Evolutionary conservation across 441 rosid species (phyloP), one percentile per base, ranked within the genome.

Genomic region (Erodium trifolium): DNA sequence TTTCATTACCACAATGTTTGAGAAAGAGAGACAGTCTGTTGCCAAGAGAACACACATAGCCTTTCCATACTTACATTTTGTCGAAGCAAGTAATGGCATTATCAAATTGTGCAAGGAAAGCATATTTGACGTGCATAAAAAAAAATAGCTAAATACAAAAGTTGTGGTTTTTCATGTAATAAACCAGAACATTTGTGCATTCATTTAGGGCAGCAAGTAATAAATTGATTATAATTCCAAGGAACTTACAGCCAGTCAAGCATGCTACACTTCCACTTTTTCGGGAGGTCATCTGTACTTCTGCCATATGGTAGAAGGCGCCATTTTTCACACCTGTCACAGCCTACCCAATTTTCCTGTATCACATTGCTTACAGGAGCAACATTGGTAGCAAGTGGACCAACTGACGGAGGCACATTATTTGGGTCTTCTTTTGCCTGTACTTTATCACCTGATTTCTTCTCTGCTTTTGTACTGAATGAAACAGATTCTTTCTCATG

Each of bases 241-340:
- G 3, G 75, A 72, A 85, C 96, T 90, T 87, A 90, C 92, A 90
- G 87, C 97, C 97, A 90, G 27, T 78, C 78, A 43, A 82, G 83
- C 97, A 90, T 90, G 77, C 89, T 77, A 80, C 97, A 90, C 63
- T 74, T 41, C 94, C 97, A 90, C 81, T 82, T 83, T 2, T 84
- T 83, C 60, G 97, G 92, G 65, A 90, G 88, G 60, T 81, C 77
- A 17, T 84, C 82, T 12, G 84, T 75, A 43, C 29, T 80, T 76
- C 65, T 68, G 65, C 80, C 86, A 70, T 23, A 63, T n/a, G 94
- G 97, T 62, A 90, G 82, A 67, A 87, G 78, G 73, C 97, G 88
- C 97, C 97, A 88, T 65, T 31, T 86, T 70, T 80, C 69, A 82
- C 97, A 90, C 5, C 17, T 70, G 72, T 87, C 91, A 83, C 97